Conservation (phyloP, 2,329 filamentous ascomycete species). For the Aspergillus ochraceus region DNA sequence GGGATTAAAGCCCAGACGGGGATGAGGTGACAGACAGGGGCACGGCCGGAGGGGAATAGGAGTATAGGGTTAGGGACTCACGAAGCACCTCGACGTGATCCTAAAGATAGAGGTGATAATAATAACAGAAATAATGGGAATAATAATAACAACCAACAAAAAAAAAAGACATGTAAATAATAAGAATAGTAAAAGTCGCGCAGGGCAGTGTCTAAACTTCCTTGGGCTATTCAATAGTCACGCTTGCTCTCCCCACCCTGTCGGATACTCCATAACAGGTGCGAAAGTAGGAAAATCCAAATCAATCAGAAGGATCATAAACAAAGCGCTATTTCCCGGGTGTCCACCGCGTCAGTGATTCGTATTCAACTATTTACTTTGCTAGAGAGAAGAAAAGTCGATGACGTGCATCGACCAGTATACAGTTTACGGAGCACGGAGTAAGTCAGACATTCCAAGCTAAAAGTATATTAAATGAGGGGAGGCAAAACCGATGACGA, state of each 20-base stretch:
- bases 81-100: too few relatives aligned
- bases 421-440: background rate
- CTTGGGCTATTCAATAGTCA: background rate
- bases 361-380: background rate
- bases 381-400: background rate
- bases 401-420: background rate
- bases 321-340: background rate
- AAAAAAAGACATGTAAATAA: background rate
- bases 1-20: slow-evolving; percentile 5
- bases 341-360: background rate
- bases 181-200: background rate
- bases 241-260: background rate
- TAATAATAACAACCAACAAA: background rate
- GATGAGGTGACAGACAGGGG: background rate
- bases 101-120: background rate
- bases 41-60: background rate
- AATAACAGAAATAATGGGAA: background rate
- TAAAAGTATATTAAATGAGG: background rate
- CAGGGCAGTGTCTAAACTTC: background rate
- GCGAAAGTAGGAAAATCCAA: background rate
- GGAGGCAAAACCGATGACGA: background rate
- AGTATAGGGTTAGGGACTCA: too few relatives aligned
- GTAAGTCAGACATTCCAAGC: background rate
- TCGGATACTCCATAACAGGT: background rate
- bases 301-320: background rate